Base-by-base conservation (phyloP, 2,329 filamentous ascomycete genomes). In the Cercospora beticola region DNA sequence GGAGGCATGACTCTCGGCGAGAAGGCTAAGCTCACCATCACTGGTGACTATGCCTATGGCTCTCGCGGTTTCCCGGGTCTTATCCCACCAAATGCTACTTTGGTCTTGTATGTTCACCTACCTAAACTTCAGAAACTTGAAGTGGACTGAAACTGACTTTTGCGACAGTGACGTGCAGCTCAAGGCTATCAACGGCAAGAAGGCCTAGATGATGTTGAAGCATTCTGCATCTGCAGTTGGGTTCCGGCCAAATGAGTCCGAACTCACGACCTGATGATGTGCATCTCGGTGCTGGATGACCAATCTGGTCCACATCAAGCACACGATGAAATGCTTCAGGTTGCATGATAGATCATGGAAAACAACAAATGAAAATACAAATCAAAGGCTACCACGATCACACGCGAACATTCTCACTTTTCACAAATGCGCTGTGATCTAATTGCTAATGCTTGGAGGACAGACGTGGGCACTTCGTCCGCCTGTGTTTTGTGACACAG, bases 1-100 rank as follows among this genome's bases (percentile, higher is more conserved):
- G 75, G 74, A 54, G 84, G 88, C 78, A 97, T 99, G 94, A 90
- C 90, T 79, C 84, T 97, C 68, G 94, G 94, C 79, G 94, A 98
- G 87, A 94, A 92, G 84, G 90, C 93, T 64, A 92, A 88, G 62
- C 86, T 99, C 72, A 90, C 89, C 74, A 97, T 98, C 78, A 87
- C 89, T 71, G 85, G 87, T 76, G 88, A 90, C 78, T 90, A 83
- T 76, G 89, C 83, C 73, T 91, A 91, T 79, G 89, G 89, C 66
- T 80, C 83, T 68, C 83, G 82, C 74, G 93, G 92, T 66, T 95
- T 94, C 83, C 88, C 90, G 36, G 89, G 88, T 67, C 84, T 89
- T 76, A 96, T 97, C 71, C 93, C 93, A 70, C 81, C 89, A 46
- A 87, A 90, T 75, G 83, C 92, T n/a, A 88, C 86, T 73, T 86